Evolutionary conservation across 2,329 filamentous ascomycete genomes (phyloP).

Genomic region (Botryotinia calthae): DNA sequence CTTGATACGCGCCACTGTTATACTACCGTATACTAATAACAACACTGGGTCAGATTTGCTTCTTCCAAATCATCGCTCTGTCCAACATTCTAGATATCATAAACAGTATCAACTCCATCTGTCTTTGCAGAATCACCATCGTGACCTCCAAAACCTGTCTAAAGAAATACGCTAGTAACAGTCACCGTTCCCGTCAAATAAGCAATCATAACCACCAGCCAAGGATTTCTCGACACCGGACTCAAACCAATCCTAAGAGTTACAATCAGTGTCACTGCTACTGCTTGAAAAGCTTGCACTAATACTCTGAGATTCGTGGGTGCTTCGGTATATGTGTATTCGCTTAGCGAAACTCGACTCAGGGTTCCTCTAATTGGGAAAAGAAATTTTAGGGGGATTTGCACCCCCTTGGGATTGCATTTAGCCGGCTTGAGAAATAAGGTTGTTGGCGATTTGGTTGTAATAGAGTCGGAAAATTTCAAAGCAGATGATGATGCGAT

Average conservation of each 20-base stretch:
- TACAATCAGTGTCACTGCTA: too few species aligned
- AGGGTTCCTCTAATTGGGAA: background rate
- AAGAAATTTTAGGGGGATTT: background rate
- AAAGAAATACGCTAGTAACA: background rate
- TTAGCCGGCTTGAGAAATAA: background rate
- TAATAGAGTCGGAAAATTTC: background rate
- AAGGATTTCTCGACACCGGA: background rate
- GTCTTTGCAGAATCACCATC: background rate
- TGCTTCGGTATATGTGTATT: background rate
- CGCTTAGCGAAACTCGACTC: background rate
- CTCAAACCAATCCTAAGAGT: background rate
- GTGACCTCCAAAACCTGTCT: background rate
- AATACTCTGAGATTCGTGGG: background rate
- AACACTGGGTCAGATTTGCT: too few species aligned
- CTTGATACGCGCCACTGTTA: too few species aligned
- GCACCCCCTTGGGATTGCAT: background rate
- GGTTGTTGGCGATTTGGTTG: background rate
- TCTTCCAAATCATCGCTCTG: background rate
- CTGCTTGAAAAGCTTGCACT: background rate
- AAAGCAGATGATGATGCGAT: background rate
- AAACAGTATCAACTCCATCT: background rate
- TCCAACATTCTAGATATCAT: background rate
- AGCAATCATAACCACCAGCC: too few species aligned
- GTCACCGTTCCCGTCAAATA: background rate
- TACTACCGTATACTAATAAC: too few species aligned